Percentiles rank a stretch among this genome's conserved stretches.
Evolutionary conservation across 108 stramenopile genomes (phyloP).

Genomic region (Cyclotella choctawhatcheeana): DNA sequence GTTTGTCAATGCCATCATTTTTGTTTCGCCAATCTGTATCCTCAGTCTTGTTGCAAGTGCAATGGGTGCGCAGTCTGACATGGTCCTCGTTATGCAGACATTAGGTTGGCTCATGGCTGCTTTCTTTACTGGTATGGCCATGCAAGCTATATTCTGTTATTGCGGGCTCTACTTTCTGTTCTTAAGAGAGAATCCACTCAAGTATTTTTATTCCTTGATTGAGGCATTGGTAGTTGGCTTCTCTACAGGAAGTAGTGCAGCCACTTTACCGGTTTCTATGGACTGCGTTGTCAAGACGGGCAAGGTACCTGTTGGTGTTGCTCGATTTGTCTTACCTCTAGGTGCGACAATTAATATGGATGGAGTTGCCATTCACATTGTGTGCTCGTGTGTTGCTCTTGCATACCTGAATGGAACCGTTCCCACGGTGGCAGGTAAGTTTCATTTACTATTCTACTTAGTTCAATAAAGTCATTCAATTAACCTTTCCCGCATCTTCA

Average conservation of each 20-base stretch:
- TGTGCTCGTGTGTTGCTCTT: constrained; percentile 28
- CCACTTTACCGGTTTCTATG: constrained; percentile 34
- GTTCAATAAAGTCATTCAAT: too few species aligned
- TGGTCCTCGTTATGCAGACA: constrained; percentile 16
- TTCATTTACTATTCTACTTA: too few species aligned
- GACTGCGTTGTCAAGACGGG: constrained; percentile 29
- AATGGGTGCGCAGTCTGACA: constrained; percentile 38
- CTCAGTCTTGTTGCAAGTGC: constrained; percentile 44
- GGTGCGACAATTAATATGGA: constrained; percentile 53
- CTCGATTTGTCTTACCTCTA: constrained; percentile 30
- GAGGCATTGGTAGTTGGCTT: constrained; percentile 32
- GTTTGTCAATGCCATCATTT: constrained; percentile 41
- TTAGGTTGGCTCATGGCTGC: constrained; percentile 38
- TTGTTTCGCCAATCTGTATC: constrained; percentile 41
- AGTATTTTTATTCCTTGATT: constrained; percentile 23
- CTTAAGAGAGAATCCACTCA: constrained; percentile 29
- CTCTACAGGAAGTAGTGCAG: constrained; percentile 27
- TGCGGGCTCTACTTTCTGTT: constrained; percentile 27
- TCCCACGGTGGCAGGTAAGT: constrained; percentile 2
- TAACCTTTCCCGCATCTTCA: too few species aligned
- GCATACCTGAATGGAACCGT: constrained; percentile 36
- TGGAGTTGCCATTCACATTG: constrained; percentile 25
- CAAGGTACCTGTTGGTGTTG: constrained; percentile 22
- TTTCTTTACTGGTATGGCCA: constrained; percentile 13
- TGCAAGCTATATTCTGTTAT: constrained; percentile 30